A percentile compares a stretch with the other conserved stretches of the same genome.
phyloP scores from a whole-genome alignment of 1,139 yeast genomes.

The Petasospora rhodanensis region DNA sequence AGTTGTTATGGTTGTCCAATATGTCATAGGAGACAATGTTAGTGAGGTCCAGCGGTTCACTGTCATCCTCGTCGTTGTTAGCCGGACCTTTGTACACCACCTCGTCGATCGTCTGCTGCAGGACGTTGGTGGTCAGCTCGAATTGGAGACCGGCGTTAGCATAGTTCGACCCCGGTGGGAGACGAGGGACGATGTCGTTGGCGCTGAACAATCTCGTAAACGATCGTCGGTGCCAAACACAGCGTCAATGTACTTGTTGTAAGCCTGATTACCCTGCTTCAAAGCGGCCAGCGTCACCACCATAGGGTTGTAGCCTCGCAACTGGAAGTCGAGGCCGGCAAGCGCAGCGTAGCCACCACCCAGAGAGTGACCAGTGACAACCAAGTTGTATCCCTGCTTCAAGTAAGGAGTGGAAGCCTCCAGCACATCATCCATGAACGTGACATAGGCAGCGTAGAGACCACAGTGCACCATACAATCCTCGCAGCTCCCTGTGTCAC shows the following conservation, averaged over 20 bases:
- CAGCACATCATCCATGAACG: slow-evolving; percentile 36
- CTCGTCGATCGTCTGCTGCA: slow-evolving; percentile 43
- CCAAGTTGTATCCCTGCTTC: slow-evolving; percentile 40
- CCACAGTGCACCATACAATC: too few relatives aligned
- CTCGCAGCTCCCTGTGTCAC: too few relatives aligned
- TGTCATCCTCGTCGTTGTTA: slow-evolving; percentile 7
- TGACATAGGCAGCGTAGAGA: too few relatives aligned
- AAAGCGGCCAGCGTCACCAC: slow-evolving; percentile 61
- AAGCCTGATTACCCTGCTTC: slow-evolving; percentile 50
- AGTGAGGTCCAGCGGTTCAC: slow-evolving; percentile 1
- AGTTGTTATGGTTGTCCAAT: slow-evolving; percentile 2
- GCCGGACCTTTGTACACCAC: slow-evolving; percentile 30
- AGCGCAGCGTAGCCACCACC: slow-evolving; percentile 69
- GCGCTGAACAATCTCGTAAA: slow-evolving; percentile 50
- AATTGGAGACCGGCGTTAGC: slow-evolving; percentile 37
- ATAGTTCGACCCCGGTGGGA: slow-evolving; percentile 49
- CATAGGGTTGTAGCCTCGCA: slow-evolving; percentile 47
- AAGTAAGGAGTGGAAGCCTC: slow-evolving; percentile 31
- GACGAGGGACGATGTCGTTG: slow-evolving; percentile 51
- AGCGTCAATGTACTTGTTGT: slow-evolving; percentile 48
- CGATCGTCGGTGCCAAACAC: slow-evolving; percentile 37
- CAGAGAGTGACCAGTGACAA: slow-evolving; percentile 66
- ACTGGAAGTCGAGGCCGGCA: slow-evolving; percentile 53
- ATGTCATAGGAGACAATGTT: background rate
- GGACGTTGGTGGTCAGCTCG: slow-evolving; percentile 36